Evolutionary conservation across 2,329 filamentous ascomycete genomes (phyloP).

Genomic region (Westerdykella sp.): DNA sequence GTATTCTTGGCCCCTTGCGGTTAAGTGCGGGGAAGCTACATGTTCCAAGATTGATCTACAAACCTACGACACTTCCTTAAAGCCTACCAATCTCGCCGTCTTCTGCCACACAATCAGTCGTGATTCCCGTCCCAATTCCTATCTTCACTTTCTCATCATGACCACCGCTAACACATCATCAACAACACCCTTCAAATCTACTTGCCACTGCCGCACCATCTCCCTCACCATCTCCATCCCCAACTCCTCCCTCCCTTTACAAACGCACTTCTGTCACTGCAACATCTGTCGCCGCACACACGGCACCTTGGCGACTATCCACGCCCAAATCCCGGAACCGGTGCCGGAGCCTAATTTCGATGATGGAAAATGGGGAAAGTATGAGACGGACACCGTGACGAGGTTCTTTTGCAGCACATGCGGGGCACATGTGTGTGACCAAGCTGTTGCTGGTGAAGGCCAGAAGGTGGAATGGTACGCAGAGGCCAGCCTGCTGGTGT

Average conservation of each 20-base stretch:
- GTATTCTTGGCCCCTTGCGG: too few species aligned
- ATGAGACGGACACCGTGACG: conserved; percentile 35
- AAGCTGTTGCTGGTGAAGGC: conserved; percentile 1
- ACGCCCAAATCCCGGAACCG: conserved; percentile 38
- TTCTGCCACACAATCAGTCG: too few species aligned
- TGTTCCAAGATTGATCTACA: too few species aligned
- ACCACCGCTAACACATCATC: neutral
- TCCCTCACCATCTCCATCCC: conserved; percentile 32
- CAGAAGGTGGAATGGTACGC: conserved; percentile 8
- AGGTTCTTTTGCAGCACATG: conserved; percentile 49
- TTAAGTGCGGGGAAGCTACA: too few species aligned
- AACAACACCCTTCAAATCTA: conserved; percentile 15
- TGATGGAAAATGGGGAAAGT: conserved; percentile 4
- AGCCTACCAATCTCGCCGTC: too few species aligned
- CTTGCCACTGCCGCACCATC: conserved; percentile 37
- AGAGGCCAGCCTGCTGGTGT: conserved; percentile 21
- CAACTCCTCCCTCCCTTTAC: conserved; percentile 32
- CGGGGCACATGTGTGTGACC: conserved; percentile 39
- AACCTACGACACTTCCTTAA: too few species aligned
- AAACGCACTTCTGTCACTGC: conserved; percentile 48
- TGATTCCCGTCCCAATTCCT: too few species aligned
- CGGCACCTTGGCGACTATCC: conserved; percentile 44
- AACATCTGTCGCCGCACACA: conserved; percentile 44
- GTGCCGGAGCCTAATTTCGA: too few species aligned
- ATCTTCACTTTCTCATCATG: neutral